A percentile compares a stretch with the other conserved stretches of the same genome.
These are phyloP conservation scores for Physcomitrellopsis africana DNA, from an alignment of 225 moss, liverwort and hornwort species.

Conservation along the genomic window DNA sequence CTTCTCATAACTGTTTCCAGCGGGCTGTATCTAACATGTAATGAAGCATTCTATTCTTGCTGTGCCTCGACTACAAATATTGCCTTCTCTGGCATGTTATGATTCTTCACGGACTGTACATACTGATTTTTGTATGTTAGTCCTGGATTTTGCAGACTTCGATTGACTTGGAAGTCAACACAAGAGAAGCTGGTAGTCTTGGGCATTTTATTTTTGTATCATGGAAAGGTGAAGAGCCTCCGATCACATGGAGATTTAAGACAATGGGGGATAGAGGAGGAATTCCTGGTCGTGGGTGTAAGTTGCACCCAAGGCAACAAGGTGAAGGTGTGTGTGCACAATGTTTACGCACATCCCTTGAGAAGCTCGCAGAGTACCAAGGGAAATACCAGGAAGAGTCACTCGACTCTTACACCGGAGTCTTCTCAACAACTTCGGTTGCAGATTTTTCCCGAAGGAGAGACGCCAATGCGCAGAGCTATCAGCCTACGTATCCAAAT, in stretches of 20 bases:
- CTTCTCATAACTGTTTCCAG: no score
- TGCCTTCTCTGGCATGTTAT: no score
- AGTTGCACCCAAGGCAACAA: constrained; percentile 40
- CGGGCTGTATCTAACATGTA: no score
- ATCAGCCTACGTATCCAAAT: constrained; percentile 25
- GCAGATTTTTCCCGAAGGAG: constrained; percentile 27
- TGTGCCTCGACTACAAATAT: no score
- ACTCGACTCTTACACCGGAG: constrained; percentile 14
- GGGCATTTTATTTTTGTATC: neutral
- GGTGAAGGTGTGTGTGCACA: constrained; percentile 42
- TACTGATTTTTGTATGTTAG: neutral
- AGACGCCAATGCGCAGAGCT: constrained; percentile 14
- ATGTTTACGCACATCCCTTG: constrained; percentile 34
- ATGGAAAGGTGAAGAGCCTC: constrained; percentile 16
- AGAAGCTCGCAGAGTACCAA: constrained; percentile 40
- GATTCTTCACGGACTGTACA: neutral
- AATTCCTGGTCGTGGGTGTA: constrained; percentile 31
- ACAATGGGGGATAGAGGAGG: constrained; percentile 40
- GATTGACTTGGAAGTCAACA: neutral
- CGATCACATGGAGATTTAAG: constrained; percentile 15
- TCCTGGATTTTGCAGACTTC: neutral
- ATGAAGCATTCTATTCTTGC: no score
- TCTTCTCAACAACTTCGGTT: constrained; percentile 20
- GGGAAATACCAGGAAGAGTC: constrained; percentile 32
- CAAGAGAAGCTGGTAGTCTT: neutral